Conservation (phyloP, 441 rosid species). For the Pelargonium citronellum region DNA sequence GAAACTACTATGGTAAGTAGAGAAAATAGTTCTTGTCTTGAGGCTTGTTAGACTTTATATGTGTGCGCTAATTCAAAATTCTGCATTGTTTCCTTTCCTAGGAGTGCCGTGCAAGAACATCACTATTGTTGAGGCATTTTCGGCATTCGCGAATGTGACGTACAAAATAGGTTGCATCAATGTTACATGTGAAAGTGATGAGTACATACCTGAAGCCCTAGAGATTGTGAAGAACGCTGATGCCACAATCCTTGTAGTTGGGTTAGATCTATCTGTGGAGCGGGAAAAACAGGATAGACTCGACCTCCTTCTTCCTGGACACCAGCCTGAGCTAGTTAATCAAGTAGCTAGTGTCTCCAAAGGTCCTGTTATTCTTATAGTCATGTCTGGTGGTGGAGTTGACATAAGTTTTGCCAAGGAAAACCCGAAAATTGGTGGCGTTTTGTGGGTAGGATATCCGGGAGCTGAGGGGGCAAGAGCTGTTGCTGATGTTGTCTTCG, state of each 20-base stretch:
- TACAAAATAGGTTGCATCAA: constrained; percentile 55
- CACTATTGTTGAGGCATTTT: neutral
- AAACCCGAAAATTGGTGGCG: constrained; percentile 48
- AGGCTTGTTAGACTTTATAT: neutral
- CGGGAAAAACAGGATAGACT: constrained; percentile 53
- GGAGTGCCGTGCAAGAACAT: constrained; percentile 68
- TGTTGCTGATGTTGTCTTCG: constrained; percentile 72
- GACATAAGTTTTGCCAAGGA: constrained; percentile 63
- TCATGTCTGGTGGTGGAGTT: constrained; percentile 90
- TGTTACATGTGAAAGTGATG: constrained; percentile 35
- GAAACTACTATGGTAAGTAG: constrained; percentile 64
- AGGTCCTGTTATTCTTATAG: constrained; percentile 79
- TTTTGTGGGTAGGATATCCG: constrained; percentile 85
- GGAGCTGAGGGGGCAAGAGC: constrained; percentile 86
- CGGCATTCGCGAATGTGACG: neutral
- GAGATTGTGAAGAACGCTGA: constrained; percentile 51
- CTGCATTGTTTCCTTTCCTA: constrained; percentile 13
- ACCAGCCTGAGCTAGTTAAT: constrained; percentile 52
- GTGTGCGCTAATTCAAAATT: neutral
- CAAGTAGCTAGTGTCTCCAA: constrained; percentile 61
- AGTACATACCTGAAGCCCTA: constrained; percentile 14
- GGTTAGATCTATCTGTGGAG: constrained; percentile 65
- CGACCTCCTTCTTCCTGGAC: constrained; percentile 59
- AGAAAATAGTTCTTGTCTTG: neutral
- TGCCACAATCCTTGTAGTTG: constrained; percentile 66